Conservation (phyloP, 495 filamentous ascomycete genomes). For the Xylaria grammica region DNA sequence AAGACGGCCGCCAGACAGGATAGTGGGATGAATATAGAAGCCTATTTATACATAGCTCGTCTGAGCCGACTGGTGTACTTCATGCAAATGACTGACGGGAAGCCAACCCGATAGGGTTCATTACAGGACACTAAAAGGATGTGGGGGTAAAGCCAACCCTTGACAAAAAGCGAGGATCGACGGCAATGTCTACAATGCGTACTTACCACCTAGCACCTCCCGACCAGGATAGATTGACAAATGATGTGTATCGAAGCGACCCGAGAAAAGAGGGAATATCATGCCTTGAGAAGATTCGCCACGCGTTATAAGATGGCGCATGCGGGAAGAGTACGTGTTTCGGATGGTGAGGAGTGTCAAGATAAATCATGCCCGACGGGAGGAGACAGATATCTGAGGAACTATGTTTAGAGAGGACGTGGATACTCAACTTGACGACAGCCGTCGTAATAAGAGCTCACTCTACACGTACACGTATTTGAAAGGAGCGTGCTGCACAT, state of each 20-base stretch:
- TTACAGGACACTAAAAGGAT: slow-evolving; percentile 14
- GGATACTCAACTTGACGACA: not conserved
- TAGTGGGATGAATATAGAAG: too few relatives aligned
- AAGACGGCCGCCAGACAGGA: too few relatives aligned
- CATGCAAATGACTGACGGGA: not conserved
- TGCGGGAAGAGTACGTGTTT: slow-evolving; percentile 20
- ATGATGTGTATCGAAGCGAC: slow-evolving; percentile 11
- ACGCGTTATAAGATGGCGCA: slow-evolving; percentile 10
- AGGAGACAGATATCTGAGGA: too few relatives aligned
- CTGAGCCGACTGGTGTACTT: not conserved
- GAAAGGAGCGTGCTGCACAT: slow-evolving; percentile 5
- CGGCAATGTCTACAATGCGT: slow-evolving; percentile 17
- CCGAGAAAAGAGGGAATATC: not conserved
- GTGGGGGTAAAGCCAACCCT: slow-evolving; percentile 15
- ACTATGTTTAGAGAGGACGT: slow-evolving; percentile 6
- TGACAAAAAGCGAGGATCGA: slow-evolving; percentile 8
- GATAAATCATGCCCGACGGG: not conserved
- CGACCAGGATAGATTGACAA: slow-evolving; percentile 1
- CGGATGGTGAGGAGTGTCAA: slow-evolving; percentile 1
- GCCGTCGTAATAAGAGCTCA: not conserved
- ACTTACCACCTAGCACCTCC: too few relatives aligned
- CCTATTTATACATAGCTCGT: not conserved
- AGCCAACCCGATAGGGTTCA: slow-evolving; percentile 1
- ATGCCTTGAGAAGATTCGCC: not conserved
- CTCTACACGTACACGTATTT: not conserved